Conservation (phyloP, 108 stramenopile species). For the Fistulifera solaris region DNA sequence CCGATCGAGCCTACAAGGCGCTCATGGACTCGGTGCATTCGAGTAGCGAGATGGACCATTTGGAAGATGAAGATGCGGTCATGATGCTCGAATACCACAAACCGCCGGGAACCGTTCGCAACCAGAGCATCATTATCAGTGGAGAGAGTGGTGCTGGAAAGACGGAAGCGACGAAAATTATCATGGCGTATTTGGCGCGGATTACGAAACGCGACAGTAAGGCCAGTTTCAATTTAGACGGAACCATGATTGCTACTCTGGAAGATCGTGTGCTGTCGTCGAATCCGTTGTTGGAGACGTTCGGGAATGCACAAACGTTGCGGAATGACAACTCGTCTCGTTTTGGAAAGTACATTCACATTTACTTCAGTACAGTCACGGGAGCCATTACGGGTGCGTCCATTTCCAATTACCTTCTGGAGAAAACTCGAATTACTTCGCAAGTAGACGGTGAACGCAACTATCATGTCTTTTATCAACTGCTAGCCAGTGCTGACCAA, state of each 20-base stretch:
- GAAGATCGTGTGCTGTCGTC: constrained; percentile 84
- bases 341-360: constrained; percentile 92
- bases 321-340: constrained; percentile 87
- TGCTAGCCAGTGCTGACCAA: constrained; percentile 56
- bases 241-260: constrained; percentile 47
- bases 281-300: constrained; percentile 89
- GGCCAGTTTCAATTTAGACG: constrained; percentile 14
- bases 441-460: constrained; percentile 92
- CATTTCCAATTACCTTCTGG: constrained; percentile 85
- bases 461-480: constrained; percentile 98
- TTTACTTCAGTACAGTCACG: constrained; percentile 57
- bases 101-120: constrained; percentile 26
- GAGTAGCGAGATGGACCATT: constrained; percentile 18
- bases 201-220: constrained; percentile 42
- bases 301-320: constrained; percentile 85
- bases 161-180: constrained; percentile 92
- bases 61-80: constrained; percentile 46
- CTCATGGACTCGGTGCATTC: constrained; percentile 46
- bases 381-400: constrained; percentile 65
- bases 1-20: constrained; percentile 69
- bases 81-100: constrained; percentile 32
- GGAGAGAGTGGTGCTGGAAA: constrained; percentile 93
- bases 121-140: constrained; percentile 81
- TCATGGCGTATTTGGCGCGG: constrained; percentile 91
- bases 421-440: constrained; percentile 86